Conservation (phyloP, 352 stramenopile genomes). For the Pythium plurisporium region DNA sequence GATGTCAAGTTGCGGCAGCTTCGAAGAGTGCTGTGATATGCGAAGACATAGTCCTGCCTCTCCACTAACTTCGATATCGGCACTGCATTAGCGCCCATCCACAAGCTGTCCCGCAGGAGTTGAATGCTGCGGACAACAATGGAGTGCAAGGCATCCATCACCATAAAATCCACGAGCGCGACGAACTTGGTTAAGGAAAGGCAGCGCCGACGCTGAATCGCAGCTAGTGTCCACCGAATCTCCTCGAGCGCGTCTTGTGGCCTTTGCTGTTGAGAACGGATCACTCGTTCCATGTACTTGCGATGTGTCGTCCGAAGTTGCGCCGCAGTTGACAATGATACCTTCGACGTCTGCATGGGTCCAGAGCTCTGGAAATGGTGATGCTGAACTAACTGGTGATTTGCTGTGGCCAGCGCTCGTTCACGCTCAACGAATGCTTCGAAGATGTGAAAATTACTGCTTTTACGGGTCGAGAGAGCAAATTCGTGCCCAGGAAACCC, state of each 20-base stretch:
- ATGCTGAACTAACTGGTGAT: slow-evolving; percentile 42
- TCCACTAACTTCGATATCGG: slow-evolving; percentile 29
- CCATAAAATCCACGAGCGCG: slow-evolving; percentile 49
- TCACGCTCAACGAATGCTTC: slow-evolving; percentile 48
- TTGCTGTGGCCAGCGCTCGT: slow-evolving; percentile 41
- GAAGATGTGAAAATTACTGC: slow-evolving; percentile 60
- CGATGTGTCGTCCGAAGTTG: slow-evolving; percentile 17
- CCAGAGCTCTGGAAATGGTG: slow-evolving; percentile 38
- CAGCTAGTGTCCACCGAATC: slow-evolving; percentile 68
- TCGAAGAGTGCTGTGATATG: slow-evolving; percentile 27
- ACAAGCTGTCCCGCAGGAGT: slow-evolving; percentile 32
- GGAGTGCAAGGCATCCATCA: slow-evolving; percentile 37
- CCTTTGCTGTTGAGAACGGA: slow-evolving; percentile 16
- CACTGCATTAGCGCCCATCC: slow-evolving; percentile 38
- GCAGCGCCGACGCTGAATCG: slow-evolving; percentile 56
- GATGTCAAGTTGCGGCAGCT: neutral
- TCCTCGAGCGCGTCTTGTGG: slow-evolving; percentile 35
- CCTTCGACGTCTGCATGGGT: neutral
- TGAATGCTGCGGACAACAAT: slow-evolving; percentile 40
- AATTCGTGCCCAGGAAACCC: slow-evolving; percentile 51
- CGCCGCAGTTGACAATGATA: slow-evolving; percentile 22
- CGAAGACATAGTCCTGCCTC: slow-evolving; percentile 26
- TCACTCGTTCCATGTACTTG: slow-evolving; percentile 19
- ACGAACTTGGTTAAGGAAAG: slow-evolving; percentile 52
- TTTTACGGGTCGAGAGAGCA: slow-evolving; percentile 46